Base-by-base conservation (phyloP, 108 stramenopile genomes). In the Ochromonas danica region DNA sequence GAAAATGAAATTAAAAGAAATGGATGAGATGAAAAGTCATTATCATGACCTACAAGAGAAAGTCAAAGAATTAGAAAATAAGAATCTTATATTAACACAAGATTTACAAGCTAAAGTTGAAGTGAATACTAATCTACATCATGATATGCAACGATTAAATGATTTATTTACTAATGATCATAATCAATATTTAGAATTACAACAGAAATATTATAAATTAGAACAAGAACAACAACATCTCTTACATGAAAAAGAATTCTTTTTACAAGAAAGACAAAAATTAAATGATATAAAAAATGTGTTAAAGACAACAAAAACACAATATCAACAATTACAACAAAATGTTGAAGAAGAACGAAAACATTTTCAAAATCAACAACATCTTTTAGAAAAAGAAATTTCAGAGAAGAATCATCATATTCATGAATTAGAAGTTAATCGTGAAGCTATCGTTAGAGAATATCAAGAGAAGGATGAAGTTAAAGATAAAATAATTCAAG, bases 111-210 rank as follows among this genome's bases (percentile, higher is more conserved):
- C 3, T 36, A 31, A 3, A 10, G 63, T 14, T 14, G 3, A 35
- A 36, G n/a, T 10, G 10, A 75, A 75, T 36, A 33, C 10, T 6
- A 22, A 75, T 6, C 40, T 75, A 41, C 36, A 33, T 14, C 36
- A 27, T 28, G 72, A 75, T 41, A 33, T 75, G 31, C 72, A 75
- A 41, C n/a, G 35, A 10, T 41, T 75, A 27, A 75, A 75, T 41
- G 72, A 75, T 36, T 35, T 75, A 6, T 75, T 35, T 36, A 75
- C 14, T 41, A 25, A 6, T 33, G 72, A 75, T 10, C 36, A 33
- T 10, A 42, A 6, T 6, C 3, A 75, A 27, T 41, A 33, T 27
- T 27, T 36, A 41, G 72, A 75, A 28, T 38, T 6, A 10, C 43
- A 75, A 36, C 72, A 75, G 28, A 6, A 30, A 70, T 42, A 22